Evolutionary conservation across 2,329 filamentous ascomycete species (phyloP).

Genomic region (Penicillium polonicum): DNA sequence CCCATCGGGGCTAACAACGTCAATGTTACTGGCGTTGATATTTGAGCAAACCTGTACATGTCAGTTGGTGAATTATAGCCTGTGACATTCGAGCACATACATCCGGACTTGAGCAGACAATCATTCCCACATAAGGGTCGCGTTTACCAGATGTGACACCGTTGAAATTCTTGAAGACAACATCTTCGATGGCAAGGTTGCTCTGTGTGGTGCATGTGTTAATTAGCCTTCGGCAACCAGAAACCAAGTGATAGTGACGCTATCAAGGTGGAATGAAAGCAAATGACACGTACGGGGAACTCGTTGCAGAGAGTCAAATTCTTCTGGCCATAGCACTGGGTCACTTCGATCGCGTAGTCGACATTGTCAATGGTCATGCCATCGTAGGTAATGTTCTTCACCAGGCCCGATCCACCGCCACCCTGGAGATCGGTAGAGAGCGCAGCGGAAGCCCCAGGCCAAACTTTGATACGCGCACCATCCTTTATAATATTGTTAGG

Average conservation of each 20-base stretch:
- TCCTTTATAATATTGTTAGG: slow-evolving; percentile 47
- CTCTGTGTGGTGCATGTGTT: slow-evolving; percentile 20
- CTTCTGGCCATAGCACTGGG: slow-evolving; percentile 65
- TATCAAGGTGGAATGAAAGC: background rate
- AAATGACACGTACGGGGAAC: slow-evolving; percentile 48
- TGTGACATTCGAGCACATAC: slow-evolving; percentile 40
- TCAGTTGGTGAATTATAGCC: background rate
- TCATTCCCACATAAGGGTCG: slow-evolving; percentile 47
- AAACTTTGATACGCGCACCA: slow-evolving; percentile 72
- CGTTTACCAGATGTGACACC: slow-evolving; percentile 53
- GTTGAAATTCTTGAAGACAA: slow-evolving; percentile 57
- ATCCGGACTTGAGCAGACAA: slow-evolving; percentile 50
- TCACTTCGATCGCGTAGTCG: slow-evolving; percentile 64
- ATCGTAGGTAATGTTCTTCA: slow-evolving; percentile 67
- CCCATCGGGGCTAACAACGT: slow-evolving; percentile 51
- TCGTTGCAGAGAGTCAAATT: slow-evolving; percentile 62
- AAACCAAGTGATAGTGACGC: background rate
- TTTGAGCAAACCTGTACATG: slow-evolving; percentile 39
- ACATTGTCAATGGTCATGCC: slow-evolving; percentile 61
- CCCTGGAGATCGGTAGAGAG: slow-evolving; percentile 63
- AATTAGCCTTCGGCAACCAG: background rate
- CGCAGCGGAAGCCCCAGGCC: slow-evolving; percentile 59
- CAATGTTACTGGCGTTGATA: slow-evolving; percentile 50
- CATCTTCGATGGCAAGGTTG: slow-evolving; percentile 55
- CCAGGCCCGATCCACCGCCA: slow-evolving; percentile 62